Evolutionary conservation across 139 green algal species (phyloP), one percentile per base, ranked within the genome.

Genomic region (Tetradesmus lagerheimii): DNA sequence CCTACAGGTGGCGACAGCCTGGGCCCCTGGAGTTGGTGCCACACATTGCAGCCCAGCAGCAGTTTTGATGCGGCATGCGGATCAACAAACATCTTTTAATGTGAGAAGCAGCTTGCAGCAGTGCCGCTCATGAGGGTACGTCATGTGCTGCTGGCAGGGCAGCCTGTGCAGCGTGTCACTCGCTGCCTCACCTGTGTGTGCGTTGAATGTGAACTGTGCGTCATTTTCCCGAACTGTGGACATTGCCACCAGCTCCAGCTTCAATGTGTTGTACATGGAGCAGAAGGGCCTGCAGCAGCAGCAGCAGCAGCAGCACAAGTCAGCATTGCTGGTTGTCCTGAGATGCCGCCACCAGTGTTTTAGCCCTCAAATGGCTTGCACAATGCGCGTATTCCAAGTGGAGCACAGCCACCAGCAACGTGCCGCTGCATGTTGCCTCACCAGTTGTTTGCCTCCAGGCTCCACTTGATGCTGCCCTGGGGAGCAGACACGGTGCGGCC

Each of bases 281-380:
- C 87, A 91, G 87, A 91, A 91, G 3, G 87, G 87, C 87, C 86
- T 90, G 76, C 74, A 76, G 53, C 80, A 86, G 47, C 31, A 74
- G 31, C 80, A 47, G 38, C 16, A 67, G 41, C 27, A 50, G 39
- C 31, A 66, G 79, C 80, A 38, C 11, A 25, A 25, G 15, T 31
- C 25, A 57, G 38, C 34, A 83, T 45, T 41, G 25, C 34, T 35
- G 16, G 29, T 38, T 50, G 39, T n/a, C n/a, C n/a, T n/a, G n/a
- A n/a, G n/a, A n/a, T n/a, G n/a, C n/a, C n/a, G n/a, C n/a, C n/a
- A n/a, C n/a, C n/a, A n/a, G n/a, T n/a, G n/a, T n/a, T n/a, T n/a
- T n/a, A n/a, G n/a, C n/a, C n/a, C n/a, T n/a, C n/a, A n/a, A n/a
- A n/a, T n/a, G n/a, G n/a, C n/a, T n/a, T n/a, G n/a, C n/a, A n/a